Evolutionary conservation across 2,329 filamentous ascomycete species (phyloP).

Genomic region (Cercospora sojina): DNA sequence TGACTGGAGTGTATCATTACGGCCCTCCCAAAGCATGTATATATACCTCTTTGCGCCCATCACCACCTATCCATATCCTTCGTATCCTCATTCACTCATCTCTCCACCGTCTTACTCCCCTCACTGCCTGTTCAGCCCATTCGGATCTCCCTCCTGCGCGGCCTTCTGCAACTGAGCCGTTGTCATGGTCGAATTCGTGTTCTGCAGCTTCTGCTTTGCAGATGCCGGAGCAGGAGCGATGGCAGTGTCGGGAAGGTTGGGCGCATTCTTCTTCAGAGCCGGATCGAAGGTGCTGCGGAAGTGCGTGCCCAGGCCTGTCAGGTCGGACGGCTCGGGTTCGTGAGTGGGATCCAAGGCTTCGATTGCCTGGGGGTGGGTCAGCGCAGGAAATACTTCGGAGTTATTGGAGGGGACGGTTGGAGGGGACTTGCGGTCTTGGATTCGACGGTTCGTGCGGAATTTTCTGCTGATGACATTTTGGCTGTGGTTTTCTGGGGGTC

Average conservation of each 20-base stretch:
- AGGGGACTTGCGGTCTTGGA: slow-evolving; percentile 4
- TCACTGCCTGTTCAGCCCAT: slow-evolving; percentile 14
- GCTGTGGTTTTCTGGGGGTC: background rate
- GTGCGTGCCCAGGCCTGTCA: slow-evolving; percentile 24
- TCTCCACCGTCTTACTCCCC: background rate
- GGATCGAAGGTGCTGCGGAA: slow-evolving; percentile 24
- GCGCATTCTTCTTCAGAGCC: slow-evolving; percentile 19
- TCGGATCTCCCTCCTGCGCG: slow-evolving; percentile 24
- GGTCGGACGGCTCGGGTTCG: slow-evolving; percentile 22
- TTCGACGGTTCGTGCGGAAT: slow-evolving; percentile 5
- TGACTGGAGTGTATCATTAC: background rate
- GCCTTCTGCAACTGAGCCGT: slow-evolving; percentile 24
- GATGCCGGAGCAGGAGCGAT: slow-evolving; percentile 4
- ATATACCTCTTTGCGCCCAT: background rate
- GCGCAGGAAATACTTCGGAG: background rate
- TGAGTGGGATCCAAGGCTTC: slow-evolving; percentile 22
- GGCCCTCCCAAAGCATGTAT: background rate
- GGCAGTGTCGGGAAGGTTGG: slow-evolving; percentile 8
- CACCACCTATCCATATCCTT: background rate
- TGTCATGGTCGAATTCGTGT: slow-evolving; percentile 22
- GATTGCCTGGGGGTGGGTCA: slow-evolving; percentile 10
- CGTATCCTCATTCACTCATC: background rate
- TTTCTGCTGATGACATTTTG: background rate
- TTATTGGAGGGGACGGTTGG: background rate
- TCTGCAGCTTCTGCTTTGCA: slow-evolving; percentile 17